A percentile compares a stretch with the other conserved stretches of the same genome.
These are phyloP conservation scores for Globisporangium echinulatum DNA, from an alignment of 352 stramenopile genomes.

Conservation along the genomic window DNA sequence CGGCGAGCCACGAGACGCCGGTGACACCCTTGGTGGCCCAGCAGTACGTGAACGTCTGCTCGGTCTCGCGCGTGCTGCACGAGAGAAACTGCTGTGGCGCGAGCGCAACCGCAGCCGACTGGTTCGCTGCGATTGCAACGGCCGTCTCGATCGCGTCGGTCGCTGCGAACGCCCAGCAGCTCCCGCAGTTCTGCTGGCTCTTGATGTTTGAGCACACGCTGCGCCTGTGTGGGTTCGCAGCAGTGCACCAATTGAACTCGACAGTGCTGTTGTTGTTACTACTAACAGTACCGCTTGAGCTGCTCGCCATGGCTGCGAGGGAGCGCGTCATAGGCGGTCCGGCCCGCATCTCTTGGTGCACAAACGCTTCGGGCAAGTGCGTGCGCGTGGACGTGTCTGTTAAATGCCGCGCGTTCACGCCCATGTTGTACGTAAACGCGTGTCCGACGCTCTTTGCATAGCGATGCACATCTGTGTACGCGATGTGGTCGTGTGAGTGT, in stretches of 20 bases:
- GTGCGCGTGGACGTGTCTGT: slow-evolving; percentile 24
- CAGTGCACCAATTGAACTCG: slow-evolving; percentile 70
- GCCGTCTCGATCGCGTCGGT: slow-evolving; percentile 75
- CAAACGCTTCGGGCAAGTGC: slow-evolving; percentile 48
- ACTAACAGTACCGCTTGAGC: slow-evolving; percentile 4
- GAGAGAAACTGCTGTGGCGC: slow-evolving; percentile 76
- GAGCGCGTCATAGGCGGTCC: slow-evolving; percentile 15
- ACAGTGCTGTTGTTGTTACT: slow-evolving; percentile 15
- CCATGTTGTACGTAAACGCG: slow-evolving; percentile 59
- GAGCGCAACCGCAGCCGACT: slow-evolving; percentile 48
- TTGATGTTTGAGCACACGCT: slow-evolving; percentile 75
- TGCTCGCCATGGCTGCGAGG: slow-evolving; percentile 18
- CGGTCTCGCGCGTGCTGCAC: slow-evolving; percentile 57
- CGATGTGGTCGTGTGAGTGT: background rate
- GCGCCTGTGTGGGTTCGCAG: slow-evolving; percentile 49
- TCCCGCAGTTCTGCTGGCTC: slow-evolving; percentile 77
- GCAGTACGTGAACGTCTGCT: slow-evolving; percentile 73
- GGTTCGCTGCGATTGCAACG: slow-evolving; percentile 56
- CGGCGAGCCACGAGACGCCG: slow-evolving; percentile 48
- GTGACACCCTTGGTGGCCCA: slow-evolving; percentile 37
- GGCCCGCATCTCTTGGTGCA: slow-evolving; percentile 47
- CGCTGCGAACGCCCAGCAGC: slow-evolving; percentile 75
- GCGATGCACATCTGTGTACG: slow-evolving; percentile 39
- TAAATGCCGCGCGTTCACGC: slow-evolving; percentile 60
- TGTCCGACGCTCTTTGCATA: slow-evolving; percentile 52